A percentile compares a stretch with the other conserved stretches of the same genome.
Evolutionary conservation across 2,329 filamentous ascomycete genomes (phyloP).

Genomic region (Exophiala alcalophila): DNA sequence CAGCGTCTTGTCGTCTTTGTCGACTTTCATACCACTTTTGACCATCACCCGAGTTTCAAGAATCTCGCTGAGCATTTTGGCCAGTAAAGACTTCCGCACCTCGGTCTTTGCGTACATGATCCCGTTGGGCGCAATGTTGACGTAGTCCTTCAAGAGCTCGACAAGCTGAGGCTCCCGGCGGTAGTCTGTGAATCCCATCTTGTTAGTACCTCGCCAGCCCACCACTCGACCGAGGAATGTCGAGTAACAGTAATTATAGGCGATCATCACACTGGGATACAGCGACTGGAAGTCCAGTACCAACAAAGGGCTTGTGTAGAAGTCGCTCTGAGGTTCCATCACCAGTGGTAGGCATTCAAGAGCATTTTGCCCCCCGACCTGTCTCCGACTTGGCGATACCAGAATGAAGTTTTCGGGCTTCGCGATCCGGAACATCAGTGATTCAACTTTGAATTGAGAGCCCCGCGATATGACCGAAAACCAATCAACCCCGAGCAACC

Average conservation of each 20-base stretch:
- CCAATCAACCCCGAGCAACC: constrained; percentile 90
- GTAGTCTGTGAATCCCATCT: constrained; percentile 93
- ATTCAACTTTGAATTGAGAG: constrained; percentile 98
- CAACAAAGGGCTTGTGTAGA: constrained; percentile 84
- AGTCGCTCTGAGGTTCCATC: constrained; percentile 94
- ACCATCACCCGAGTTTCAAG: constrained; percentile 97
- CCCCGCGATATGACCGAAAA: constrained; percentile 93
- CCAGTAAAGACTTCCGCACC: constrained; percentile 83
- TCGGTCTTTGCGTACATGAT: constrained; percentile 90
- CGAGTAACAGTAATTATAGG: constrained; percentile 98
- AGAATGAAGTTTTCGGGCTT: constrained; percentile 94
- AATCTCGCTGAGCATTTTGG: constrained; percentile 95
- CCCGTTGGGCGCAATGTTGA: constrained; percentile 92
- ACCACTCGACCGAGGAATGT: constrained; percentile 86
- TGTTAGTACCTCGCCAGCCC: constrained; percentile 84
- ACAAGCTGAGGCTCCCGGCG: constrained; percentile 71
- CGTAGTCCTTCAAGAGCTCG: constrained; percentile 73
- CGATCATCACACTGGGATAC: constrained; percentile 98
- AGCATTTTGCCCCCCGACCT: constrained; percentile 91
- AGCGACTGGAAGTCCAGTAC: constrained; percentile 95
- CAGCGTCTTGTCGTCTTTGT: constrained; percentile 80
- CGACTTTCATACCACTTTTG: constrained; percentile 91
- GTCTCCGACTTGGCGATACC: constrained; percentile 82
- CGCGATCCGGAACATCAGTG: constrained; percentile 96
- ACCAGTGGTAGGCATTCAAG: constrained; percentile 91